Base-by-base conservation (phyloP, 805 yeast genomes). In the Candida montana region DNA sequence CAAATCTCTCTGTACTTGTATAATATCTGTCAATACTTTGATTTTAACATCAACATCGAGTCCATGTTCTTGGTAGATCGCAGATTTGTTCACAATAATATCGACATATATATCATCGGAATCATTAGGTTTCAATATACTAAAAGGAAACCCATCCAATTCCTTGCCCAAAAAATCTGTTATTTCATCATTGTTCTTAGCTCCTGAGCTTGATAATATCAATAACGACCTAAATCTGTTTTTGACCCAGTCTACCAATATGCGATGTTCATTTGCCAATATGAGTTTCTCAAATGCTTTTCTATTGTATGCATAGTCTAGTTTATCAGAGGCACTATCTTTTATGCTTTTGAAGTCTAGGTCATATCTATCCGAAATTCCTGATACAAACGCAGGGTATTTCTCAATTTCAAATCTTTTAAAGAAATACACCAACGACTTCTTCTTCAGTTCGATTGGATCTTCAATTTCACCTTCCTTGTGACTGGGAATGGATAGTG, bases 161-260 rank as follows among this genome's bases (percentile, higher is more conserved):
- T 38, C 35, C 19, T 46, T 45, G 2, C 48, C 48, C 15, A 59
- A 47, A 17, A 15, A 21, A 4, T 16, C 32, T 10, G 19, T 12
- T 3, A 38, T 39, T 1, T 52, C 48, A 9, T 43, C 51, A 35
- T 52, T 54, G 40, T 53, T 39, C 21, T 46, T 50, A 20, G 54
- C 63, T 3, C 88, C 86, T 8, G 46, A 42, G 20, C 64, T 77
- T 4, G 78, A 63, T 18, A 83, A 58, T 4, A 83, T 68, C 49
- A 84, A 72, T 52, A 75, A 57, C 2, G 84, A 65, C 41, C 91
- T 64, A 57, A 80, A 81, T 58, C 76, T 75, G 64, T 83, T 83
- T 53, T 80, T 81, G 35, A 67, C 55, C 71, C 79, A 83, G 54
- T 83, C 90, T 16, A 79, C 69, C 42, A 81, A 63, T 11, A 83